Evolutionary conservation across 768 basidiomycete species (phyloP), one percentile per base, ranked within the genome.

Genomic region (Jaapia argillacea): DNA sequence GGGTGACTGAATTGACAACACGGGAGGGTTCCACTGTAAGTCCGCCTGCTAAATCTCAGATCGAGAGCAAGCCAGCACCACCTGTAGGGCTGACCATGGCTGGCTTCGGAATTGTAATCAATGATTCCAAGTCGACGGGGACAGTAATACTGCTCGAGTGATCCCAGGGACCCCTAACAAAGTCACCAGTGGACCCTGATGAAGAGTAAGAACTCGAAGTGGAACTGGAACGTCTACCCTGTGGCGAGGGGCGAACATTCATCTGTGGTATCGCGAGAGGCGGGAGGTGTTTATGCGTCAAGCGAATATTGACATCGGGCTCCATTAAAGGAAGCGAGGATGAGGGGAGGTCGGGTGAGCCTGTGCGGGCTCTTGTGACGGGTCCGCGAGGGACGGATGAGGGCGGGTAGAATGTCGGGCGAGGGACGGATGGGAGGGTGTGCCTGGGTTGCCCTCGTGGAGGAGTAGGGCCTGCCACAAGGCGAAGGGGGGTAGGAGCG

Each of bases 401-500:
- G 12, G 55, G 43, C 2, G 56, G 58, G 37, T 55, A 40, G 51
- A 66, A 62, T 4, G 59, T 57, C 0, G 81, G 81, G 28, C 65
- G 64, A 7, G 85, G 85, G 22, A 79, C 20, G n/a, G 75, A 72
- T 10, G 85, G 85, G 50, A 86, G 66, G 12, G 65, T 71, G 60
- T 85, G 80, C 54, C 73, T 82, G 18, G 81, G 73, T 36, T 65
- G 50, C 41, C 73, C 72, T 49, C 80, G 71, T n/a, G 72, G 57
- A 2, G 82, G 81, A 22, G 74, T 68, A 4, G 81, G 81, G 12
- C 81, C 84, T 27, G 65, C 59, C 45, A 71, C 60, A 45, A 86
- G 72, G 39, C 67, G 74, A 47, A 87, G 75, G 23, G 81, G 68
- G 36, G 75, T 69, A 4, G 85, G 85, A 1, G 85, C 78, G 24